Base-by-base conservation (phyloP, 106 monocot species). In the Triglochin maritima region DNA sequence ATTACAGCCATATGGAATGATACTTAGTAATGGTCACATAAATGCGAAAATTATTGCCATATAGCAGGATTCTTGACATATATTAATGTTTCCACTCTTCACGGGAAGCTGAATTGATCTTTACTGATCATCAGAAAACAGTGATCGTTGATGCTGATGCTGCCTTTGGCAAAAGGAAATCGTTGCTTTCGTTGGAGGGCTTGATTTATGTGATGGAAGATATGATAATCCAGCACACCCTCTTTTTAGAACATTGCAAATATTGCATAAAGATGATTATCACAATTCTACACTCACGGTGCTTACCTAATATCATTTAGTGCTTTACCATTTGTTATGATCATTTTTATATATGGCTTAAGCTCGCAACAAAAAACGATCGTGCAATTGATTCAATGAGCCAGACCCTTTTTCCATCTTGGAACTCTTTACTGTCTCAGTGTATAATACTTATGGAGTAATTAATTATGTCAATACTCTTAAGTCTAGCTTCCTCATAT, bases 71-170 rank as follows among this genome's bases (percentile, higher is more conserved):
- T 29, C 55, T 2, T 60, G 44, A 6, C 12, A 3, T 42, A 9
- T 10, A 42, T 60, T 44, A 60, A 2, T 9, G 44, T 60, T 16
- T 59, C 0, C 44, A 44, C 41, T 15, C 2, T 62, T 29, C 62
- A 78, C 71, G 89, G 93, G 89, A 93, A 84, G 79, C 84, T 62
- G 89, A 80, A 71, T 73, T 79, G 15, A 86, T 93, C 15, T 93
- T 82, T 74, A 89, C 93, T 61, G 88, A 93, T 77, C 88, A 93
- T 74, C 93, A 93, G 81, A 93, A 93, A 68, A 86, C 89, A 69
- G 89, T 93, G 56, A 76, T 93, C 47, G 74, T 93, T 29, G 93
- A 93, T 82, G 77, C 84, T 68, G 93, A 86, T 82, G 93, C 89
- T 70, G 86, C 84, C 11, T 56, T 74, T 59, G 68, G 81, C 55